Base-by-base conservation (phyloP, 202 grass and related monocot genomes). In the Carex arenaria region DNA sequence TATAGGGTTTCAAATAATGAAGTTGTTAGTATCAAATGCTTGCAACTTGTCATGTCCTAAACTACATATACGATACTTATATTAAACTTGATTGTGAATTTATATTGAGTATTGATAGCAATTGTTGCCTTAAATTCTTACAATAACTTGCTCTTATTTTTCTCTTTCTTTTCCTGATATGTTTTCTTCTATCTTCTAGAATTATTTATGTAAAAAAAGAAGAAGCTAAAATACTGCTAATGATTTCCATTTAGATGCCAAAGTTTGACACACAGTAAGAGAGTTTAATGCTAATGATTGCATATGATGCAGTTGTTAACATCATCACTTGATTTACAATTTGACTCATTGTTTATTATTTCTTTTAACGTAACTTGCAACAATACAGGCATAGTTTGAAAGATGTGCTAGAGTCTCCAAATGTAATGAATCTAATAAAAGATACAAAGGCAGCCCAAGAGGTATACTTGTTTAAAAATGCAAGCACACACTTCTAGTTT, bases 381-480 rank as follows among this genome's bases (percentile, higher is more conserved):
- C 17, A 42, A 65, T 70, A 75, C 72, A 94, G 91, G 85, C 93
- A 98, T 87, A 99, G 96, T 89, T 90, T 99, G 88, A 99, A 99
- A 86, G 96, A 99, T 80, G 96, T 99, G 76, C 88, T 99, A 86
- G 91, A 99, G 72, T 79, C 86, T 40, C 93, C 96, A 77, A 82
- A 87, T 80, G 90, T 99, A 80, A 95, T 99, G 91, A 66, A 91
- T 83, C 87, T 99, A 81, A 99, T 95, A 88, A 99, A 99, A 90
- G 93, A 99, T 90, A 95, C 96, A 61, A 99, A 95, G 83, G 96
- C 93, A 83, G 93, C 91, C 67, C 86, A 98, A 64, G 96, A 98
- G 93, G 95, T 95, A 89, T 82, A 55, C 51, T 49, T 28, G 54
- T 71, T 54, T 64, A 68, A 69, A 49, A 61, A 36, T 67, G 43